Percentiles rank a stretch among this genome's conserved stretches.
These are phyloP conservation scores for Ophiostoma ulmi DNA, from an alignment of 2,329 filamentous ascomycete species.

Conservation along the genomic window DNA sequence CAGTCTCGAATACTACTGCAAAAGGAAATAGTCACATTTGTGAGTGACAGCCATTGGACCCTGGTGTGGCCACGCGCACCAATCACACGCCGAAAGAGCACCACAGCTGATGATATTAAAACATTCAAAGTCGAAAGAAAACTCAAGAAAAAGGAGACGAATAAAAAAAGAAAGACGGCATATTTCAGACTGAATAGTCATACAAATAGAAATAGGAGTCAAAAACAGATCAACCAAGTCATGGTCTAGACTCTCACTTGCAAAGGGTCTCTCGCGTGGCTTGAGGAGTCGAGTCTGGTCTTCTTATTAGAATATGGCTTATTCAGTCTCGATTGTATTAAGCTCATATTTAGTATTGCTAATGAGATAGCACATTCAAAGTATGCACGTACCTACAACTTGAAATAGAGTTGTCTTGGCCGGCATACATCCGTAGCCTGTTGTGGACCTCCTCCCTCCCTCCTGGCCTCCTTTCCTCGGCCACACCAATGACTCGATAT, in stretches of 20 bases:
- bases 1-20: neutral
- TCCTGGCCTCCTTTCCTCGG: constrained; percentile 3
- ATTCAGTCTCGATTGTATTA: neutral
- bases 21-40: neutral
- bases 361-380: neutral
- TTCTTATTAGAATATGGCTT: neutral
- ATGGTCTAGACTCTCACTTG: neutral
- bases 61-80: constrained; percentile 17
- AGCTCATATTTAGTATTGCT: neutral
- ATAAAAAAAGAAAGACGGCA: neutral
- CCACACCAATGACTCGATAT: neutral
- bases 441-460: neutral
- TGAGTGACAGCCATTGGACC: neutral
- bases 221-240: neutral
- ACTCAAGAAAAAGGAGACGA: neutral
- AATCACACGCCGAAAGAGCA: constrained; percentile 21
- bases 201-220: neutral
- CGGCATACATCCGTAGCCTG: neutral
- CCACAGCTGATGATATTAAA: constrained; percentile 5
- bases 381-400: neutral
- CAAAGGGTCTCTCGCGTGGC: neutral
- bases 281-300: neutral
- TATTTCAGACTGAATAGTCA: neutral
- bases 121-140: neutral
- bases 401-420: neutral